These are phyloP conservation scores for Globisporangium emineosum DNA, from an alignment of 352 stramenopile species.

Conservation along the genomic window DNA sequence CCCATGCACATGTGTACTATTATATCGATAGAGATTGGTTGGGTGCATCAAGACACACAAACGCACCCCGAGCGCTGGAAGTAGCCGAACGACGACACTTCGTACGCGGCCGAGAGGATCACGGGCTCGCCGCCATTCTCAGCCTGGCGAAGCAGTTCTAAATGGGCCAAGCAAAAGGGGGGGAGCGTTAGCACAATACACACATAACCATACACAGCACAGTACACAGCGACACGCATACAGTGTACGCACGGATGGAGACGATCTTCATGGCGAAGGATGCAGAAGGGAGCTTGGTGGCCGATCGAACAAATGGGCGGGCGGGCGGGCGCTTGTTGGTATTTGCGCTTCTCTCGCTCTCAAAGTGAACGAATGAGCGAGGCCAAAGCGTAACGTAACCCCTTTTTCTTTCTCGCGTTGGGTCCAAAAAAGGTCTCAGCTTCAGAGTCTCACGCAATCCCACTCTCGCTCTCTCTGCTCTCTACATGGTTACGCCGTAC, in stretches of 20 bases:
- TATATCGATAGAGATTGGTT: no score
- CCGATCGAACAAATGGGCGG: background rate
- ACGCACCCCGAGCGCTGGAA: constrained; percentile 82
- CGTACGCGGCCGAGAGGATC: constrained; percentile 66
- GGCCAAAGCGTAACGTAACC: constrained; percentile 7
- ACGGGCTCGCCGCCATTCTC: constrained; percentile 51
- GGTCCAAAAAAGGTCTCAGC: background rate
- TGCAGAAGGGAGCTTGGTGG: background rate
- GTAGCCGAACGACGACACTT: constrained; percentile 83
- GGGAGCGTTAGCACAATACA: background rate
- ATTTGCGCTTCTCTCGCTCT: background rate
- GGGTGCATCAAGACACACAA: background rate
- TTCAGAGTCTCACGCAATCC: no score
- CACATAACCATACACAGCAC: background rate
- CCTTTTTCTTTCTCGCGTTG: background rate
- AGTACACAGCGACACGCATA: background rate
- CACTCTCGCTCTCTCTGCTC: background rate
- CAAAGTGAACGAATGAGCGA: background rate
- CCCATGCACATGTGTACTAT: background rate
- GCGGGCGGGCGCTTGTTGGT: background rate
- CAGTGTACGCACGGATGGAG: constrained; percentile 55
- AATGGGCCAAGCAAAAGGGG: constrained; percentile 7
- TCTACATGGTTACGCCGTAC: background rate
- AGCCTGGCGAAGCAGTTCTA: constrained; percentile 72
- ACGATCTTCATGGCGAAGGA: constrained; percentile 76